Base-by-base conservation (phyloP, 768 basidiomycete species). In the Calocybe gangraenosa region DNA sequence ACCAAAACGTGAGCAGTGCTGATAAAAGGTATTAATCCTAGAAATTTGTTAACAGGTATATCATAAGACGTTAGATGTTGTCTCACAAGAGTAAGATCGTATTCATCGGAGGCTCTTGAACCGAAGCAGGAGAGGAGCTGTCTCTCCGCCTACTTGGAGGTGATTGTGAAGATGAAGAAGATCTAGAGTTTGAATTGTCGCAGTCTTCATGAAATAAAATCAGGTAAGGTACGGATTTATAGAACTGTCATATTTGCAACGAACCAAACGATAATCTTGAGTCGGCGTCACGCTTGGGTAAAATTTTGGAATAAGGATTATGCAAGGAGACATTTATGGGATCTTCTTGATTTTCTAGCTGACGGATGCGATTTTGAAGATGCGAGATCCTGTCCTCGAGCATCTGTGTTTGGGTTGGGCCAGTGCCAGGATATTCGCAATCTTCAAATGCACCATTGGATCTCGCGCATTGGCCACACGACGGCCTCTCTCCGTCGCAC, bases 341-440 rank as follows among this genome's bases (percentile, higher is more conserved):
- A 2, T 50, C 51, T 0, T 52, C 57, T 0, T 63, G 53, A 42
- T 57, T 56, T 48, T 76, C 69, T 1, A 76, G 56, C 18, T 74
- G 66, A 22, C 58, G 61, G 3, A 81, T 64, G 17, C 75, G 68
- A 4, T 58, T 57, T 44, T 71, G 67, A 9, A 81, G 56, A 11
- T 69, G 63, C 0, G 65, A 60, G 8, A 81, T 62, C 4, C 73
- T 62, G 18, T 73, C 69, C 53, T 80, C 75, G 3, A 82, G 57
- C 0, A 67, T 51, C 50, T 79, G 63, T 0, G 70, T 73, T 7
- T 62, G 65, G 0, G 76, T 68, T 11, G 67, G 67, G 13, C 70
- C 71, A 9, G 58, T 59, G 3, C 65, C 72, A 2, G 70, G 70
- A 52, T 80, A 82, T 60, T 82, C 79, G 50, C 80, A 82, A 46